A percentile compares a stretch with the other conserved stretches of the same genome.
Conservation (phyloP, 1,284 basidiomycete species). For the Macrocybe sp. region DNA sequence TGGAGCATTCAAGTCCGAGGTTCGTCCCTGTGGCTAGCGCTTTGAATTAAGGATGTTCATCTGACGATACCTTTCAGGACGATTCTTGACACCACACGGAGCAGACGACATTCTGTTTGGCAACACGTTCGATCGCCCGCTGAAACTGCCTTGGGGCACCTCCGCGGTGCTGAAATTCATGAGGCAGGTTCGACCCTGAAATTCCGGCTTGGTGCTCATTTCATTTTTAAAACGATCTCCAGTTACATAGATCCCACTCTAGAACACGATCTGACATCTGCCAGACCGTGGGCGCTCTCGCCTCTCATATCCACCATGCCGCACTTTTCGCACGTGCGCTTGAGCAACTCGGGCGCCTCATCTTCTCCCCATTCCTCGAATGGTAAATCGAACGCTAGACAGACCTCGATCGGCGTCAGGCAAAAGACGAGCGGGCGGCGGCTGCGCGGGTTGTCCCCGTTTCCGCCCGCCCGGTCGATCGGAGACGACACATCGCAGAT, state of each 20-base stretch:
- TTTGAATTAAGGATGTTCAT: background rate
- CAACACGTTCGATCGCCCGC: constrained; percentile 73
- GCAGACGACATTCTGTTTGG: constrained; percentile 86
- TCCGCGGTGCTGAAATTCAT: constrained; percentile 78
- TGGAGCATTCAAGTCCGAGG: constrained; percentile 88
- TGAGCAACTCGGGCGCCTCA: constrained; percentile 10
- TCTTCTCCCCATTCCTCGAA: constrained; percentile 7
- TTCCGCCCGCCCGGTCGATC: constrained; percentile 44
- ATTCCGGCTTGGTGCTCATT: background rate
- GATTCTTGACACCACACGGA: constrained; percentile 61
- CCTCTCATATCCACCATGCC: constrained; percentile 88
- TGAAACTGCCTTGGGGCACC: constrained; percentile 84
- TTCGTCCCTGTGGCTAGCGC: constrained; percentile 21
- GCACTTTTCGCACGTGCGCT: constrained; percentile 55
- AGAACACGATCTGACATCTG: constrained; percentile 72
- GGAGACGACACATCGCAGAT: constrained; percentile 51
- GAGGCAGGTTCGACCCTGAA: constrained; percentile 48
- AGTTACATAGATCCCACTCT: constrained; percentile 86
- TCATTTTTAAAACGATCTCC: background rate
- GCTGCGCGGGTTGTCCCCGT: constrained; percentile 23
- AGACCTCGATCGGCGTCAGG: background rate
- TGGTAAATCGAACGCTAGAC: constrained; percentile 5
- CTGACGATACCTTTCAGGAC: constrained; percentile 38
- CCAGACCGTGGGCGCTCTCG: constrained; percentile 86
- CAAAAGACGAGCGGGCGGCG: too few species aligned